Base-by-base conservation (phyloP, 352 stramenopile species). In the Phytophthora pistaciae region DNA sequence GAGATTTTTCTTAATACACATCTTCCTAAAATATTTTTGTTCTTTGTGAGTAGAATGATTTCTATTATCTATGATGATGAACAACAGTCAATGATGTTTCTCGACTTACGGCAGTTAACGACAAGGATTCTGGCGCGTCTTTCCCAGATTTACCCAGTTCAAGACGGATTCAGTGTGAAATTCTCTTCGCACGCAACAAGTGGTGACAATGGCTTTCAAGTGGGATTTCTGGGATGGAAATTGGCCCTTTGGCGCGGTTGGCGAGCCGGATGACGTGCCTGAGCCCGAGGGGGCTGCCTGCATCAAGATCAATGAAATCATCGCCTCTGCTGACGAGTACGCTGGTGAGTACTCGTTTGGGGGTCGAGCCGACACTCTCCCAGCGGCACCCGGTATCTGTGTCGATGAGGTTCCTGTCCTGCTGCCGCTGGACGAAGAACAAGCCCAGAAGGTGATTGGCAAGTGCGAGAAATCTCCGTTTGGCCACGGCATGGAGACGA, bases 401-500 rank as follows among this genome's bases (percentile, higher is more conserved):
- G 56, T 72, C 3, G 38, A 66, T 18, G 64, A 56, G 3, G 31
- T 72, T 27, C 66, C n/a, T 6, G 27, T 29, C 27, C 40, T 49
- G 23, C 25, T 66, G n/a, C 64, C 64, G 13, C 56, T 72, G 14
- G 11, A 11, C 0, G 11, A 20, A 40, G 25, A 21, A 38, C 59
- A 42, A 11, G 55, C 63, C 0, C 27, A 64, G 55, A 18, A 64
- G 9, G 20, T 70, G 3, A 36, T 64, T 14, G 27, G 6, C 3
- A 16, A 38, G 3, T 63, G 63, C 31, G 33, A 40, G 42, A 64
- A 55, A 87, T 91, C 61, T 13, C 61, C 38, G 9, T 36, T 56
- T 13, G 49, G 49, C 10, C 23, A 56, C 23, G 38, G 20, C 23
- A 29, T n/a, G 20, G 59, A 58, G n/a, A 66, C 59, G 11, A 56